Conservation (phyloP, 2,329 filamentous ascomycete genomes). For the Orbilia oligospora region DNA sequence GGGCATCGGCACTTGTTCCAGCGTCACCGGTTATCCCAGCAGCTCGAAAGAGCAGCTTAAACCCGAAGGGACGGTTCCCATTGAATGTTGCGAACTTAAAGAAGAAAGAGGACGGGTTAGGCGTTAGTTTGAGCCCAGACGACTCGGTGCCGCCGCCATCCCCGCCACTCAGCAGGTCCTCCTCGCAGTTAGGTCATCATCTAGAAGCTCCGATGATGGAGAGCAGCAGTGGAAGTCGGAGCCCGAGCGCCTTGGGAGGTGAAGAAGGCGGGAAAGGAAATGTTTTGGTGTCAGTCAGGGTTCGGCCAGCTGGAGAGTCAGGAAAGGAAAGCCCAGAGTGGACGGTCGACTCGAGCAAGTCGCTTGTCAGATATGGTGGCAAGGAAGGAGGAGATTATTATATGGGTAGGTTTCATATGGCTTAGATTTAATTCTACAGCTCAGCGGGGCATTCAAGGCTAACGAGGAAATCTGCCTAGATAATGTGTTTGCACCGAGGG, state of each 20-base stretch:
- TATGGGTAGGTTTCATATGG: conserved; percentile 77
- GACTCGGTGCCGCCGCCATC: conserved; percentile 46
- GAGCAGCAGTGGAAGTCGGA: conserved; percentile 46
- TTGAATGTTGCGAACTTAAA: conserved; percentile 49
- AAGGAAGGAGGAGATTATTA: conserved; percentile 92
- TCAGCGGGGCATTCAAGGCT: conserved; percentile 47
- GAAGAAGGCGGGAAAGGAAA: conserved; percentile 87
- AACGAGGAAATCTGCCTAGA: conserved; percentile 71
- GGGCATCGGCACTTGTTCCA: conserved; percentile 43
- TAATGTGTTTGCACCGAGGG: conserved; percentile 94
- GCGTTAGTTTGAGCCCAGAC: conserved; percentile 47
- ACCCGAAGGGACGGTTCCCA: conserved; percentile 57
- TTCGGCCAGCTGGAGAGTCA: conserved; percentile 81
- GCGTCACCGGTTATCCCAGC: conserved; percentile 46
- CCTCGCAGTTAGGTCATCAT: conserved; percentile 43
- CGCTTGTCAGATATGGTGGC: conserved; percentile 85
- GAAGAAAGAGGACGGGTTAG: conserved; percentile 54
- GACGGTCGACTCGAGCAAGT: conserved; percentile 88
- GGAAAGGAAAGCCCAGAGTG: conserved; percentile 81
- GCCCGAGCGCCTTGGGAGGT: conserved; percentile 62
- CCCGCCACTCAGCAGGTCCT: conserved; percentile 52
- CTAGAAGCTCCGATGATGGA: conserved; percentile 45
- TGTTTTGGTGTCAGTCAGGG: conserved; percentile 93
- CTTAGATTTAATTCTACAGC: conserved; percentile 42
- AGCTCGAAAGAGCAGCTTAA: conserved; percentile 51